Base-by-base conservation (phyloP, 1,284 basidiomycete species). In the Sporisorium exsertum region DNA sequence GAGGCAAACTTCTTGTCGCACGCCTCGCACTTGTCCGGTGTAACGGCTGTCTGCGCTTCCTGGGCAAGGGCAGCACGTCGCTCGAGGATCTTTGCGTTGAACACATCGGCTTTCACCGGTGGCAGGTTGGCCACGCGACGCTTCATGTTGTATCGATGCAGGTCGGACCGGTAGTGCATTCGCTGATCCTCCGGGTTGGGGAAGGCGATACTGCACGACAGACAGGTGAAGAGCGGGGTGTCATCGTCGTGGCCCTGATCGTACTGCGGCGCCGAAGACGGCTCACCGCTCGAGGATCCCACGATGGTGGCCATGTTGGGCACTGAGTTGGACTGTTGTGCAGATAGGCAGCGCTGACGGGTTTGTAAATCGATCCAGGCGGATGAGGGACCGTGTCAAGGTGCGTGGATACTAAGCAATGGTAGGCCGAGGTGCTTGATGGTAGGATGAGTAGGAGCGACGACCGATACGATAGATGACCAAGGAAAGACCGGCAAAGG, bases 61-160 rank as follows among this genome's bases (percentile, higher is more conserved):
- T 63, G 60, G 2, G 68, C 68, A 0, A 68, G 54, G 20, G 68
- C 73, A 32, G 74, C 72, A 26, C 72, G 72, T 24, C 71, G 68
- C 53, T 77, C 72, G 32, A 92, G 85, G n/a, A 97, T 92, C 84
- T 98, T 99, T 81, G 94, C 90, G 81, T 95, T 92, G 88, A 98
- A 99, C 0, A 92, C 84, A 8, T 89, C 87, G 0, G 89, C 90
- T 66, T 91, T 91, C 81, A 99, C 91, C 3, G 97, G 95, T 5
- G 94, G 92, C 2, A 99, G 89, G 16, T 90, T 91, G 8, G 97
- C 95, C 20, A 98, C 94, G 42, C 95, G 91, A 74, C 97, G 92
- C 58, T 97, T 97, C 91, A 97, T 95, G 86, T 99, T 99, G 87
- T 99, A 99, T 58, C 95, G 89, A 87, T 99, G 97, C 86, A 94